phyloP scores from a whole-genome alignment of 257 asterid genomes.

The Ligustrum vulgare region DNA sequence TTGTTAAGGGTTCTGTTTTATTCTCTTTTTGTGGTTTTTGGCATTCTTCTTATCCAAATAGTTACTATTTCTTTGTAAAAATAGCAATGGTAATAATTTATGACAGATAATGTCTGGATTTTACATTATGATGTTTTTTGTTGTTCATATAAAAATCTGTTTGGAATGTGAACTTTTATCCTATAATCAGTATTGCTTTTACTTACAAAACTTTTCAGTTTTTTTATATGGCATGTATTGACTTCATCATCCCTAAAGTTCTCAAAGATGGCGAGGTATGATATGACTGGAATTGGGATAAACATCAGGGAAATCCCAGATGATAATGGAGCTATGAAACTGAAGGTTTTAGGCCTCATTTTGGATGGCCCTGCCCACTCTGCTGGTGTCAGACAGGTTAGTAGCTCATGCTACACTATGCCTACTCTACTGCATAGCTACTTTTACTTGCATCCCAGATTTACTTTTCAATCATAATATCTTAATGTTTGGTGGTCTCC shows the following conservation, averaged over 20 bases:
- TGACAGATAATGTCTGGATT: conserved; percentile 10
- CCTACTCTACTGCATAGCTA: conserved; percentile 9
- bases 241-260: conserved; percentile 69
- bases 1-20: neutral
- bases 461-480: neutral
- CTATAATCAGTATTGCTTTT: conserved; percentile 31
- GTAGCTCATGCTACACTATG: conserved; percentile 15
- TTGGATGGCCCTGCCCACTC: conserved; percentile 91
- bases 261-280: conserved; percentile 97
- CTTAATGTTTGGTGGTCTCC: neutral
- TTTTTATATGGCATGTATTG: conserved; percentile 67
- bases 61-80: neutral
- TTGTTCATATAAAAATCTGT: neutral
- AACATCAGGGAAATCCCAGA: conserved; percentile 91
- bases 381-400: conserved; percentile 96
- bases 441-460: neutral
- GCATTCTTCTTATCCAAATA: neutral
- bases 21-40: neutral
- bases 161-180: conserved; percentile 11
- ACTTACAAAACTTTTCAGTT: conserved; percentile 60
- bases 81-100: neutral
- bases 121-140: conserved; percentile 14
- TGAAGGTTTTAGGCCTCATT: conserved; percentile 91
- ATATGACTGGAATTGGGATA: conserved; percentile 93
- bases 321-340: conserved; percentile 61